Conservation (phyloP, 768 basidiomycete species). For the Russula sp. region DNA sequence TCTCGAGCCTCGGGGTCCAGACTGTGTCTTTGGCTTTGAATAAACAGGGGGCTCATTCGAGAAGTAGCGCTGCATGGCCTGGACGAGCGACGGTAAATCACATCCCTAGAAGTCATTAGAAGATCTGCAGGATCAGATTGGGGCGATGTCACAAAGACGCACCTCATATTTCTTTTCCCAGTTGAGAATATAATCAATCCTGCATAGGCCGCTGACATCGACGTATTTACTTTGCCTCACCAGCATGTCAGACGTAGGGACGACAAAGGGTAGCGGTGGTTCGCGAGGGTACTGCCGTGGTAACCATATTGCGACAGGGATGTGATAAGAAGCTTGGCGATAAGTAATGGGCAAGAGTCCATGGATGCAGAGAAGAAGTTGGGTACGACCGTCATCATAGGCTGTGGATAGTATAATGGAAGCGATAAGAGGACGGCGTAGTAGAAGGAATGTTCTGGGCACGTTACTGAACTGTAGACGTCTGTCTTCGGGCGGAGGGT, state of each 20-base stretch:
- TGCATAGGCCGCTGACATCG: slow-evolving; percentile 75
- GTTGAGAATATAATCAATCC: slow-evolving; percentile 58
- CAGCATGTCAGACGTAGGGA: slow-evolving; percentile 87
- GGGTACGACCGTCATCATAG: slow-evolving; percentile 91
- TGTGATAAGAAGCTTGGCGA: slow-evolving; percentile 77
- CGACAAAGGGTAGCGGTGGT: slow-evolving; percentile 86
- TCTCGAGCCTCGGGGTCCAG: slow-evolving; percentile 23
- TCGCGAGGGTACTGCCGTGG: slow-evolving; percentile 74
- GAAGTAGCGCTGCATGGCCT: slow-evolving; percentile 77
- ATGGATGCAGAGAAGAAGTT: slow-evolving; percentile 84
- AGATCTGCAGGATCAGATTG: slow-evolving; percentile 20
- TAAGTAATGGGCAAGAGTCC: slow-evolving; percentile 87
- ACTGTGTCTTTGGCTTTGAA: slow-evolving; percentile 56
- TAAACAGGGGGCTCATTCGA: slow-evolving; percentile 86
- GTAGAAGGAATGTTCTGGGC: slow-evolving; percentile 12
- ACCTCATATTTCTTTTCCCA: slow-evolving; percentile 89
- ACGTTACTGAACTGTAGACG: slow-evolving; percentile 54
- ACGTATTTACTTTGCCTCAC: slow-evolving; percentile 69
- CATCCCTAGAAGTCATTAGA: slow-evolving; percentile 51
- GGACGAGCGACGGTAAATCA: slow-evolving; percentile 62
- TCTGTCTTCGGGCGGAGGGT: slow-evolving; percentile 75
- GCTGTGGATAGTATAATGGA: slow-evolving; percentile 40
- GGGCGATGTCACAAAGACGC: slow-evolving; percentile 29
- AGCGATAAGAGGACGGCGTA: slow-evolving; percentile 21
- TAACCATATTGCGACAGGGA: slow-evolving; percentile 88